Evolutionary conservation across 2,329 filamentous ascomycete species (phyloP), one percentile per base, ranked within the genome.

Genomic region (Trichoderma endophyticum): DNA sequence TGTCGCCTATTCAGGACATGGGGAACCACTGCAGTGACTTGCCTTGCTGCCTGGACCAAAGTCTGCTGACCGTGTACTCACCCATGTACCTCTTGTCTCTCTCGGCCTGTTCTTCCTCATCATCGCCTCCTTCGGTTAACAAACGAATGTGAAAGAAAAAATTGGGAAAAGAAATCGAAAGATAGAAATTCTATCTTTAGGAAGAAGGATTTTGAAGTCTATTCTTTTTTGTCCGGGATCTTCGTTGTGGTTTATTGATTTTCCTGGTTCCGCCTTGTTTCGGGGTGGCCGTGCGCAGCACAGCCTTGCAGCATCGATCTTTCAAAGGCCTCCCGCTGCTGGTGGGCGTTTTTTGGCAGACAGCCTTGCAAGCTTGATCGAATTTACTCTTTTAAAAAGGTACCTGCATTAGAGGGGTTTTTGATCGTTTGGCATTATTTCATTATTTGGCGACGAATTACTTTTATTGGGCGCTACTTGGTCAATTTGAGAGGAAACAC

Each of bases 41-140:
- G 62, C 62, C 51, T 28, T 65, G 62, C 62, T 65, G 62, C 62
- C 62, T 65, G 62, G 62, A 63, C 14, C 62, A 65, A 18, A 65
- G 62, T 65, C 62, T 43, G 62, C 62, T 65, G 62, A 65, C 62
- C 62, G 14, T 54, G 43, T 51, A 32, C 39, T n/a, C 28, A 39
- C 62, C 43, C 61, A 63, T 21, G 56, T 59, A 59, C 56, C 56
- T 59, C 8, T 21, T 3, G 21, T 24, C 4, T 14, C 48, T 51
- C 11, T 51, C 4, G 36, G 36, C 26, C 11, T 24, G n/a, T 15
- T 34, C 39, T 64, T 64, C 26, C 3, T 51, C 61, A 64, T 48
- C 61, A 64, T 64, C 2, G 61, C 62, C 39, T 43, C 39, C 43
- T 8, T 54, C 39, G n/a, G n/a, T 64, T 32, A 54, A 34, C 9